Conservation (phyloP, 2,329 filamentous ascomycete genomes). For the Talaromyces amestolkiae region DNA sequence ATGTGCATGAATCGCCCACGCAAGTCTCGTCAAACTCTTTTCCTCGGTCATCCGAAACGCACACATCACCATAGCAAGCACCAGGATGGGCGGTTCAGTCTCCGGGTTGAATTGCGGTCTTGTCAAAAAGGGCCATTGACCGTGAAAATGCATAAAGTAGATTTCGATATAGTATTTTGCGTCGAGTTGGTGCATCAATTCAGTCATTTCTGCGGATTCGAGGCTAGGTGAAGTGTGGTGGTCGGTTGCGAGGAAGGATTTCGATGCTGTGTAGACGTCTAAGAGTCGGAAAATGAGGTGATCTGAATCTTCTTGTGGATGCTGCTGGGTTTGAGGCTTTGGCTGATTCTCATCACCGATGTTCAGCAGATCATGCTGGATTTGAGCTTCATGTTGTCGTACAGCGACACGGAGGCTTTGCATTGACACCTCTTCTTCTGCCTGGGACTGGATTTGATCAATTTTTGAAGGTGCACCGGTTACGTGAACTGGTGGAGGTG, state of each 20-base stretch:
- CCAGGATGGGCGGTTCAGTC: conserved; percentile 27
- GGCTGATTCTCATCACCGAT: neutral
- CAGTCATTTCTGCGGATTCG: neutral
- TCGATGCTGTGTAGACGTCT: neutral
- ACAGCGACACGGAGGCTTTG: conserved; percentile 7
- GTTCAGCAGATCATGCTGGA: conserved; percentile 8
- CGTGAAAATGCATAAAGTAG: conserved; percentile 31
- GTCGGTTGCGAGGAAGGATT: neutral
- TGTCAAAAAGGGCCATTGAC: conserved; percentile 32
- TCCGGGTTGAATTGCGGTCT: conserved; percentile 23
- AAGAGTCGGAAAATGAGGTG: neutral
- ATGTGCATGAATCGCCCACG: conserved; percentile 27
- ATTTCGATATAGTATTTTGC: conserved; percentile 23
- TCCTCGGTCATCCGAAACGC: conserved; percentile 29
- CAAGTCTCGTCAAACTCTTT: conserved; percentile 22
- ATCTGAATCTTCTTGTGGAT: neutral
- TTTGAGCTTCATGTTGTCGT: conserved; percentile 11
- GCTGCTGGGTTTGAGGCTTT: neutral
- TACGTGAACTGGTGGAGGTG: neutral
- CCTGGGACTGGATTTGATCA: neutral
- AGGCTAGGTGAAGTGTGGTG: neutral
- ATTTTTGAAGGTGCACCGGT: neutral
- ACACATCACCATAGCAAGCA: conserved; percentile 31
- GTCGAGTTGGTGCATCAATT: conserved; percentile 13
- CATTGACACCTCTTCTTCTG: neutral